phyloP scores from a whole-genome alignment of 257 asterid genomes.

The Anisodus acutangulus region DNA sequence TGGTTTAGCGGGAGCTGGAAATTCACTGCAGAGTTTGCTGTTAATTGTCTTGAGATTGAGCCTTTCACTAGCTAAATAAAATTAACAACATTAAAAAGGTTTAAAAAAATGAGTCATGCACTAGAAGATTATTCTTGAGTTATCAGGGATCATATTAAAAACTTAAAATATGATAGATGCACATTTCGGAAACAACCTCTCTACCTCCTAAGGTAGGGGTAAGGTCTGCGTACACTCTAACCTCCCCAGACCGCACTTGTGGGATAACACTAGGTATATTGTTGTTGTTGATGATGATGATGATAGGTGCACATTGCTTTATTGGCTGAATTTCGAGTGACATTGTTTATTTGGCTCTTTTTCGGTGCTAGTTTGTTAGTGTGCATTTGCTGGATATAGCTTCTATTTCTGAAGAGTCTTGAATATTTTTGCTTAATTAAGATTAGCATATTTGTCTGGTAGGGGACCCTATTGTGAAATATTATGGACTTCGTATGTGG shows the following conservation, averaged over 20 bases:
- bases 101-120: too few species aligned
- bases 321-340: conserved; percentile 1
- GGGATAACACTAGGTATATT: background rate
- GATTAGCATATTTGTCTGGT: conserved; percentile 10
- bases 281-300: too few species aligned
- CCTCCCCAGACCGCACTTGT: background rate
- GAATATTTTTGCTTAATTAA: background rate
- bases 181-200: too few species aligned
- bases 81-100: background rate
- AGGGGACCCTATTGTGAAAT: background rate
- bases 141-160: background rate
- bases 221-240: too few species aligned
- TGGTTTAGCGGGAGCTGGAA: background rate
- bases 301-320: background rate
- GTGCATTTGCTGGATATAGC: background rate
- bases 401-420: background rate
- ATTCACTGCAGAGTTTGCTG: too few species aligned
- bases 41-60: background rate
- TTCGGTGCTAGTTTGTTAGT: background rate
- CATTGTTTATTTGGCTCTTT: background rate
- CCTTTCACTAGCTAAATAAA: background rate
- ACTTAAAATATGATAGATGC: background rate
- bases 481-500: background rate
- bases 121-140: background rate
- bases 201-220: too few species aligned